Conservation (phyloP, 2,329 filamentous ascomycete genomes). For the Mycocentrospora acerina region DNA sequence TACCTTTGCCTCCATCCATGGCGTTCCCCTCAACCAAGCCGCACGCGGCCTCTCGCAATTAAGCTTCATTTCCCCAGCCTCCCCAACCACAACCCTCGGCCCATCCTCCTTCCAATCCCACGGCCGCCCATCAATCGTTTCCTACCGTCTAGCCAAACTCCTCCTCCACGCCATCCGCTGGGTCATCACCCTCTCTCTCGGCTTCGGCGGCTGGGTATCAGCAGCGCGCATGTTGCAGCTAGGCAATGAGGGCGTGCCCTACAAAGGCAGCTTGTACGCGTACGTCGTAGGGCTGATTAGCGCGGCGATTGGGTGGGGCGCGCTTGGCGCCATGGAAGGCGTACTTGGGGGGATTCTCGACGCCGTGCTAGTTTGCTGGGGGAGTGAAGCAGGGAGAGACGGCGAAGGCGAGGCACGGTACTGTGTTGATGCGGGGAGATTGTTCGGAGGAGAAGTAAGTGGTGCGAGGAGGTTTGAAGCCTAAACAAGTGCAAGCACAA, state of each 20-base stretch:
- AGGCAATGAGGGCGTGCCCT: conserved; percentile 48
- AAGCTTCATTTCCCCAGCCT: conserved; percentile 72
- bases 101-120: conserved; percentile 43
- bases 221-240: conserved; percentile 78
- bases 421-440: conserved; percentile 84
- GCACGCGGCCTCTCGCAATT: conserved; percentile 80
- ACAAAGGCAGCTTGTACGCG: conserved; percentile 82
- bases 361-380: conserved; percentile 89
- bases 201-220: conserved; percentile 95
- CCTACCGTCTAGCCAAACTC: conserved; percentile 88
- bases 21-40: conserved; percentile 74
- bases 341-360: conserved; percentile 85
- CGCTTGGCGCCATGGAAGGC: conserved; percentile 87
- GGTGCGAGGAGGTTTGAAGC: conserved; percentile 29
- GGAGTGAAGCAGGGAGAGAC: conserved; percentile 65
- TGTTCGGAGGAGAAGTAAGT: conserved; percentile 66
- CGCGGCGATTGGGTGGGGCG: conserved; percentile 91
- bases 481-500: no score
- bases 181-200: conserved; percentile 85
- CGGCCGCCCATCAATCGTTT: conserved; percentile 62
- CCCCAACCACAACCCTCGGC: conserved; percentile 68
- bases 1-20: conserved; percentile 93
- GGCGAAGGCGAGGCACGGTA: conserved; percentile 71
- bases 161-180: conserved; percentile 87
- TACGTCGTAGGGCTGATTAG: conserved; percentile 93